A percentile compares a stretch with the other conserved stretches of the same genome.
Evolutionary conservation across 31 red algal species (phyloP).

Genomic region (Asparagopsis taxiformis): DNA sequence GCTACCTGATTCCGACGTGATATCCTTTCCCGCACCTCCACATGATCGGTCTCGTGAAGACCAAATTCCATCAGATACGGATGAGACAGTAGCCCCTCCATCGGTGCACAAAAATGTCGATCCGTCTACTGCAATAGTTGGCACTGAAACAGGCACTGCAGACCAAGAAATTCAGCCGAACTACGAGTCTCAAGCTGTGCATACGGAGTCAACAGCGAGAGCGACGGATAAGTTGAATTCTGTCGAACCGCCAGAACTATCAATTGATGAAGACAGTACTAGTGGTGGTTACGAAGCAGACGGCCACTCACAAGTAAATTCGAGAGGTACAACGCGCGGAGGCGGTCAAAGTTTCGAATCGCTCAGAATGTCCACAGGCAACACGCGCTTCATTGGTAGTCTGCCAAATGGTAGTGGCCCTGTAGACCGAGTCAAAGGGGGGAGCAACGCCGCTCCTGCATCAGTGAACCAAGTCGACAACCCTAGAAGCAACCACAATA

Average conservation of each 20-base stretch:
- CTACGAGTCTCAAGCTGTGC: neutral
- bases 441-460: neutral
- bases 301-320: neutral
- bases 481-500: neutral
- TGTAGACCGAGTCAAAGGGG: neutral
- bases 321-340: neutral
- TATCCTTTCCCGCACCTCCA: too few relatives aligned
- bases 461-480: neutral
- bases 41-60: too few relatives aligned
- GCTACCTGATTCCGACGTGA: too few relatives aligned
- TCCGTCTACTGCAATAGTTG: too few relatives aligned
- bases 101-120: too few relatives aligned
- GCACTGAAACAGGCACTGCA: too few relatives aligned
- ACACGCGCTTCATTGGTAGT: neutral
- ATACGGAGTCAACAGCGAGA: neutral
- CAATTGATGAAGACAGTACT: neutral
- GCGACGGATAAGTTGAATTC: neutral
- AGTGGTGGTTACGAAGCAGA: constrained; percentile 9
- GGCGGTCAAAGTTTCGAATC: neutral
- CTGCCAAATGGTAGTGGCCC: neutral
- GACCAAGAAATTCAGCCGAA: neutral
- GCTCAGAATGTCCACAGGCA: neutral
- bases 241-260: neutral
- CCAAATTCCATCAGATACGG: neutral
- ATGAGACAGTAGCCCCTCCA: neutral